Evolutionary conservation across 306 rosid genomes (phyloP), one percentile per base, ranked within the genome.

Genomic region (Corylus avellana): DNA sequence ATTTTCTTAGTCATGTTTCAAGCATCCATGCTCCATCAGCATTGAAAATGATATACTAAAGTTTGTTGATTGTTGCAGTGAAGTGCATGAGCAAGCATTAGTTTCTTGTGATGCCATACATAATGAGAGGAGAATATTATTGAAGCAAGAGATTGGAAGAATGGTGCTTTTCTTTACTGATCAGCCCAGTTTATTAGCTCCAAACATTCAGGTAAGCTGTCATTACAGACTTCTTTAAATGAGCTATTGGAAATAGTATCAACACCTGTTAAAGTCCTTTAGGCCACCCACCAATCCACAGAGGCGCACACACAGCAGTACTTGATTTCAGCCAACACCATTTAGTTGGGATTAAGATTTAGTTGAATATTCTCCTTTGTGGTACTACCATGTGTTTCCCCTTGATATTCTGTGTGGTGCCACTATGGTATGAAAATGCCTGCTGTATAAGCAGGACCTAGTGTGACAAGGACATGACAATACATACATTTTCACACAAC

Each of bases 91-190:
- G 67, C 99, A 93, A 88, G 97, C 98, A 72, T 81, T 91, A 77
- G 67, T 86, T 10, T 90, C 94, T 71, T 92, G 97, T 87, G 97
- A 93, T 84, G 92, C 89, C 77, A 90, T 95, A 79, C 99, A 95
- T 83, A 89, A 84, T 37, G 98, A 95, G 81, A 91, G 98, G 88
- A 95, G 99, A 86, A 95, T 91, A 75, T 89, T 95, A 79, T 80
- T 95, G 82, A 95, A 95, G 91, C 99, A 95, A 87, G 98, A 95
- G 89, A 95, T 95, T 73, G 98, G 97, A 72, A 89, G 98, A 90
- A 95, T 95, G 98, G 98, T 89, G 79, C 82, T 95, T 70, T 95
- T 93, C 88, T 93, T 95, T 87, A 90, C 97, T 27, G 98, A 91
- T 82, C 98, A 93, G 77, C 99, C 98, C 77, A 95, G 98, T 82